Base-by-base conservation (phyloP, 2,329 filamentous ascomycete species). In the Aspergillus carbonarius region DNA sequence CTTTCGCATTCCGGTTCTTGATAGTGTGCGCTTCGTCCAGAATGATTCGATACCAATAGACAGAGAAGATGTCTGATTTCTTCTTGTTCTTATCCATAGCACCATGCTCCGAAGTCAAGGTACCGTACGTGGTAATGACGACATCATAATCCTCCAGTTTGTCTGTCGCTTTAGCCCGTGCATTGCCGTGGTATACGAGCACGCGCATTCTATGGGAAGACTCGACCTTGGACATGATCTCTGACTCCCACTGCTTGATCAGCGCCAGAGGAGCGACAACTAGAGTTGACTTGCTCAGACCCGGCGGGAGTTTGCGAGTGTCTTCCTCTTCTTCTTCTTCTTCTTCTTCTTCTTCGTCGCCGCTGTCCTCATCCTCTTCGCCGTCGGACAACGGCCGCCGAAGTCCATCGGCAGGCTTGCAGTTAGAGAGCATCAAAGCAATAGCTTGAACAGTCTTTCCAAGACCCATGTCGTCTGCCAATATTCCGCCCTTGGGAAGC, bases 11-110 rank as follows among this genome's bases (percentile, higher is more conserved):
- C 63, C 93, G 88, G 72, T 99, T 99, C 79, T 99, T 99, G 83
- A 99, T 97, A 1, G 91, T 96, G 74, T 99, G 95, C 1, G 95
- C 95, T 78, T 99, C 95, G 63, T 99, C 95, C 2, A 99, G 83
- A 63, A 99, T 93, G 61, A 97, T 85, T 53, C 95, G 89, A 79
- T 95, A 98, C 95, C 95, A 99, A 69, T 93, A 87, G 5, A 97
- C 81, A 10, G 91, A 92, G 70, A 97, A 97, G 68, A 93, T 93
- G 10, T 93, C 93, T 53, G 88, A 85, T 69, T 93, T 89, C 9
- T 86, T 81, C 7, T 82, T 81, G 3, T 79, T 81, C 48, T 85
- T 85, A 40, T 85, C 87, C 10, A 87, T 88, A 60, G 86, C 84
- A 9, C 86, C 88, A 71, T 95, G 89, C 71, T 99, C 95, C 0